Evolutionary conservation across 1,284 basidiomycete species (phyloP).

Genomic region (Apiotrichum laibachii): DNA sequence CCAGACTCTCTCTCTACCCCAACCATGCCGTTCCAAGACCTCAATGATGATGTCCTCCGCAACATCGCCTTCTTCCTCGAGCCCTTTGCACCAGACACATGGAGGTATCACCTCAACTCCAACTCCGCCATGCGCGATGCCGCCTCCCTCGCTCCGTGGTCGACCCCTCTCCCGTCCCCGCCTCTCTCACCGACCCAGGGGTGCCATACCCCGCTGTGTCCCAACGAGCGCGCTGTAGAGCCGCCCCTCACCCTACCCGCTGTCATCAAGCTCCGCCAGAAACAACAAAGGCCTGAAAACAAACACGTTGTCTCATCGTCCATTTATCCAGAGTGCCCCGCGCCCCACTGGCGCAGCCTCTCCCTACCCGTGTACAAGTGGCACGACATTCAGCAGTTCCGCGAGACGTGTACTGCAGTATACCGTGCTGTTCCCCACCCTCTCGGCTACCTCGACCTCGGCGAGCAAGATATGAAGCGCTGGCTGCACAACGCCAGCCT

Average conservation of each 20-base stretch:
- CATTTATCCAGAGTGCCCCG: background rate
- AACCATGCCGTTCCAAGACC: constrained; percentile 8
- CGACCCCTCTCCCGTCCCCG: too few species aligned
- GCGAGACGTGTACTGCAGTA: background rate
- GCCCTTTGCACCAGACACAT: background rate
- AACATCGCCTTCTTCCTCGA: constrained; percentile 3
- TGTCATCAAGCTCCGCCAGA: background rate
- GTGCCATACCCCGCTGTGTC: too few species aligned
- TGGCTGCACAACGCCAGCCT: background rate
- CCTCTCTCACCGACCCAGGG: too few species aligned
- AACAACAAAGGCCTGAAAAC: too few species aligned
- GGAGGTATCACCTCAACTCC: background rate
- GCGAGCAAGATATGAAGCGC: background rate
- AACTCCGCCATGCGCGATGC: background rate
- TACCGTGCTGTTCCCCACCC: background rate
- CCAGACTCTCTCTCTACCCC: background rate
- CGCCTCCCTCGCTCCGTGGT: too few species aligned
- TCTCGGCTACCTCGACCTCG: background rate
- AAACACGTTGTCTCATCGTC: background rate
- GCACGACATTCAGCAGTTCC: constrained; percentile 4
- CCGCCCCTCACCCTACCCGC: background rate
- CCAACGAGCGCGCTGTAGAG: too few species aligned
- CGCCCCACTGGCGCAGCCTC: background rate
- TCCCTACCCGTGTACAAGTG: background rate
- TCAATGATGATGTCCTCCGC: constrained; percentile 12